Evolutionary conservation across 179 eudicot genomes (phyloP).

Genomic region (Drosera spatulata): DNA sequence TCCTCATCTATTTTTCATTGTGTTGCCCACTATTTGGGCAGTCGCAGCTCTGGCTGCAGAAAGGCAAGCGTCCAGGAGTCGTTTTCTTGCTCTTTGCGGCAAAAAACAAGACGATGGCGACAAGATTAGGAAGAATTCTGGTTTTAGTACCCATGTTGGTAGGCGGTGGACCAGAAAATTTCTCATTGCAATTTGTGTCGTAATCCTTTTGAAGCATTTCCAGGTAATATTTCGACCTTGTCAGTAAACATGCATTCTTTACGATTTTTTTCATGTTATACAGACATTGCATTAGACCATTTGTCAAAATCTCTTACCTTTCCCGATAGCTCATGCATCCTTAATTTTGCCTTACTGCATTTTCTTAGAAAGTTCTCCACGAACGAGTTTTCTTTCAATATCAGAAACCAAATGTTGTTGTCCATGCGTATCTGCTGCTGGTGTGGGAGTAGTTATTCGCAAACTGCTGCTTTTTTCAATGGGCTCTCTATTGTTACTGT

Average conservation of each 20-base stretch:
- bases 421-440: too few species aligned
- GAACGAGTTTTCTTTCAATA: too few species aligned
- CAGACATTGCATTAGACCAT: background rate
- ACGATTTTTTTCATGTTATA: background rate
- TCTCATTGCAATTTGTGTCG: slow-evolving; percentile 41
- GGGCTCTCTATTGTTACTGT: too few species aligned
- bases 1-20: slow-evolving; percentile 67
- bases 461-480: too few species aligned
- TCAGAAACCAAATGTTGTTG: too few species aligned
- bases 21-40: slow-evolving; percentile 50
- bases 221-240: slow-evolving; percentile 58
- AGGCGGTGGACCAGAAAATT: slow-evolving; percentile 50
- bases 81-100: slow-evolving; percentile 37
- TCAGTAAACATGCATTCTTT: background rate
- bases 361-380: too few species aligned
- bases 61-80: slow-evolving; percentile 39
- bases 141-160: slow-evolving; percentile 8
- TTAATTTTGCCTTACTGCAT: too few species aligned
- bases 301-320: too few species aligned
- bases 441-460: too few species aligned
- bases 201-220: slow-evolving; percentile 62
- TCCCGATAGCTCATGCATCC: too few species aligned
- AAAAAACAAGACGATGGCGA: slow-evolving; percentile 66
- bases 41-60: slow-evolving; percentile 48
- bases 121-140: background rate